Conservation (phyloP, 2,329 filamentous ascomycete species). For the Xylariales sp. region DNA sequence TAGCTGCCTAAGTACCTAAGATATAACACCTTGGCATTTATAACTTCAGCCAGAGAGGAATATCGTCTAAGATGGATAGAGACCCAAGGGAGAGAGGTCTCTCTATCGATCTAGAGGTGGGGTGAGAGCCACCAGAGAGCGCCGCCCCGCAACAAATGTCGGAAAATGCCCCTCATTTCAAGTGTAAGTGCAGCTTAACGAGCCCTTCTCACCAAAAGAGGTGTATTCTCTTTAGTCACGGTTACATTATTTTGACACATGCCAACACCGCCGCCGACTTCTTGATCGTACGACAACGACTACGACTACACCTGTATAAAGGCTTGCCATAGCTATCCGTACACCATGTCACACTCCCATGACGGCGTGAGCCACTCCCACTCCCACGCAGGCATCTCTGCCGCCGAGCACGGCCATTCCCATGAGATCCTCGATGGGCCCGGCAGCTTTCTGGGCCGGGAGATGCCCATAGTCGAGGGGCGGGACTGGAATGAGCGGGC, state of each 20-base stretch:
- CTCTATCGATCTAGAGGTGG: neutral
- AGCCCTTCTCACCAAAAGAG: neutral
- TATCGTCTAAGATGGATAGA: no score
- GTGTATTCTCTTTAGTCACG: slow-evolving; percentile 29
- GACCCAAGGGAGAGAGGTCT: no score
- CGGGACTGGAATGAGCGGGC: slow-evolving; percentile 88
- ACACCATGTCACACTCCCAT: slow-evolving; percentile 63
- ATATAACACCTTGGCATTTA: neutral
- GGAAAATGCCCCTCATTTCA: slow-evolving; percentile 28
- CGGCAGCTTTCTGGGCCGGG: slow-evolving; percentile 87
- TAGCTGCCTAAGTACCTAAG: no score
- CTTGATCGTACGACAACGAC: neutral
- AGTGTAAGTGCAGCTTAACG: slow-evolving; percentile 1
- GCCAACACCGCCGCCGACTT: neutral
- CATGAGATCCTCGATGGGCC: slow-evolving; percentile 96
- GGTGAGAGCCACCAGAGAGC: slow-evolving; percentile 5
- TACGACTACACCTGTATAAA: neutral
- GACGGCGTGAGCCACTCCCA: slow-evolving; percentile 60
- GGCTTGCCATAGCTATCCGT: neutral
- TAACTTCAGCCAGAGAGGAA: no score
- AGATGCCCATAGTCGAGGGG: slow-evolving; percentile 93
- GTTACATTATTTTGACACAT: slow-evolving; percentile 27
- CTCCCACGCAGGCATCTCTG: slow-evolving; percentile 63
- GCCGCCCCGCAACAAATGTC: slow-evolving; percentile 24
- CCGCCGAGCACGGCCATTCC: slow-evolving; percentile 86